A percentile compares a stretch with the other conserved stretches of the same genome.
Conservation (phyloP, 306 rosid species). For the Mimosa pudica region DNA sequence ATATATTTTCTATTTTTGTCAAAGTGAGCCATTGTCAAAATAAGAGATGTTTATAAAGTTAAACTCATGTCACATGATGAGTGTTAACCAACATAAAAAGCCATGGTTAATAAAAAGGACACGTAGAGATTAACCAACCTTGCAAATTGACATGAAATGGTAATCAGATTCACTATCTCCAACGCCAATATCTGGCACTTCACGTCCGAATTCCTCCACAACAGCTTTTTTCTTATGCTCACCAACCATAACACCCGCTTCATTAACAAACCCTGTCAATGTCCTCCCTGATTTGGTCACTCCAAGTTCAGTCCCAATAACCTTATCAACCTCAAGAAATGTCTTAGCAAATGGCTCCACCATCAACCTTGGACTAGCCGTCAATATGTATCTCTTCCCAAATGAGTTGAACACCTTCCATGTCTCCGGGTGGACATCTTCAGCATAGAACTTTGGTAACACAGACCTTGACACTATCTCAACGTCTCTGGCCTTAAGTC, state of each 20-base stretch:
- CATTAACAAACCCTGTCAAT: neutral
- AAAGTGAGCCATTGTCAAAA: neutral
- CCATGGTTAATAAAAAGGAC: neutral
- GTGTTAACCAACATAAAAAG: neutral
- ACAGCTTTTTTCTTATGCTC: neutral
- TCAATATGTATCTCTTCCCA: neutral
- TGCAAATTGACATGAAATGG: slow-evolving; percentile 2
- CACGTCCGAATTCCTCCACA: neutral
- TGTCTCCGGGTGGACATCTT: neutral
- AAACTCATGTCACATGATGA: neutral
- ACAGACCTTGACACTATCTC: neutral
- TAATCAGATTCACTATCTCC: neutral
- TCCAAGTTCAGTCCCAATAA: neutral
- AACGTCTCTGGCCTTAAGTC: neutral
- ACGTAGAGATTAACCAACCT: neutral
- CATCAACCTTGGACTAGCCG: slow-evolving; percentile 12
- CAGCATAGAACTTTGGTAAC: neutral
- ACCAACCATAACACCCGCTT: neutral
- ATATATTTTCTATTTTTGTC: no score
- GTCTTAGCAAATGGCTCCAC: slow-evolving; percentile 3
- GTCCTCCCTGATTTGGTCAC: neutral
- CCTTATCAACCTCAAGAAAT: neutral
- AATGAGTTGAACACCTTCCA: neutral
- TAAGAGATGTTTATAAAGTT: neutral
- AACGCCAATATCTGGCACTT: neutral